Base-by-base conservation (phyloP, 164 flowering plant species). In the Nymphaea colorata region DNA sequence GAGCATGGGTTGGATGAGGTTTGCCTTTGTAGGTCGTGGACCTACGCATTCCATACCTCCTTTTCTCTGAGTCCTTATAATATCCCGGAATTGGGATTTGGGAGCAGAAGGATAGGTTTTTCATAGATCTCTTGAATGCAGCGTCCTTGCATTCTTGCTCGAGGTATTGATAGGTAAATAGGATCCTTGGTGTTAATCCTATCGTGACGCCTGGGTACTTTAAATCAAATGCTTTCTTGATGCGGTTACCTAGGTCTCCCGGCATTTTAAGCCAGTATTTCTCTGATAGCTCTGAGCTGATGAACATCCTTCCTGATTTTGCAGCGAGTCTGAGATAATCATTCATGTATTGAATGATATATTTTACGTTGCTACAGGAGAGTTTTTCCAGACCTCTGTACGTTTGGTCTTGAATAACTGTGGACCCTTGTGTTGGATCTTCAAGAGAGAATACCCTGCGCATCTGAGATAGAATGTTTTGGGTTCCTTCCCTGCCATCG, bases 21-120 rank as follows among this genome's bases (percentile, higher is more conserved):
- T 69, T 69, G 2, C 71, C 71, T 1, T 69, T 63, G 67, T 69
- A 69, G 41, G 71, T 68, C 0, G 41, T 68, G 0, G 65, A 16
- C 4, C 41, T 61, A 0, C 70, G 57, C 16, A 68, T 3, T 8
- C 65, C 70, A 3, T 61, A 61, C 14, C 45, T 61, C 59, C 44
- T 61, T 6, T 4, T 4, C 17, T 47, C 55, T 43, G 45, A 4
- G n/a, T 42, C 16, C 2, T 4, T 16, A 25, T 68, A 68, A 42
- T 68, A 68, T 0, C 64, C 64, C 7, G 70, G 70, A 2, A 68
- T 41, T 2, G 70, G 64, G 15, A 68, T 59, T 42, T 59, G 11
- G 0, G 8, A 41, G 70, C 70, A 68, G 7, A 68, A 68, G 4
- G 70, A 59, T 2, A 68, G 25, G 55, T 59, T 64, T 18, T 68